phyloP scores from a whole-genome alignment of 1,139 yeast species.

The Nakaseomyces sp. region DNA sequence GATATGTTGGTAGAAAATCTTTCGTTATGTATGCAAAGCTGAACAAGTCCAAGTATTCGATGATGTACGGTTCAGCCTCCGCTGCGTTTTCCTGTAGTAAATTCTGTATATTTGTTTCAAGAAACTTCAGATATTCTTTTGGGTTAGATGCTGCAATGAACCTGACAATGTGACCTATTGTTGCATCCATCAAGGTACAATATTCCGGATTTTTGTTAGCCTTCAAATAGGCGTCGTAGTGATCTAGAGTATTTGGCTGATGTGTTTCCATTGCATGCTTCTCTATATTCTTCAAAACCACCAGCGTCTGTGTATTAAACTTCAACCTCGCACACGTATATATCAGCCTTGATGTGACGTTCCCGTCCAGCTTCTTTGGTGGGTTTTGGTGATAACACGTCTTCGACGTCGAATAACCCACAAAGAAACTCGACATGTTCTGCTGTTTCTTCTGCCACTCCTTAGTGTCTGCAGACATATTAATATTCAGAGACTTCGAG shows the following conservation, averaged over 20 bases:
- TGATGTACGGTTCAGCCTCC: conserved; percentile 7
- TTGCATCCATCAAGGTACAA: conserved; percentile 19
- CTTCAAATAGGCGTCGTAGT: conserved; percentile 14
- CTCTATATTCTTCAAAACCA: conserved; percentile 20
- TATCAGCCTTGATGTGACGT: conserved; percentile 19
- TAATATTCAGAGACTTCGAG: conserved; percentile 5
- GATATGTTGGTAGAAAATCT: conserved; percentile 15
- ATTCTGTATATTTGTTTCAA: conserved; percentile 16
- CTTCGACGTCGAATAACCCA: conserved; percentile 24
- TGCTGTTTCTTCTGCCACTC: conserved; percentile 14
- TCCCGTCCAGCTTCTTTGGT: conserved; percentile 19
- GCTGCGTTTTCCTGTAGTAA: conserved; percentile 13
- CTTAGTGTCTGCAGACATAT: not conserved
- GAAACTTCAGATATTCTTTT: conserved; percentile 19
- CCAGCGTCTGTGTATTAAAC: conserved; percentile 19
- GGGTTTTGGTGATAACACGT: conserved; percentile 21
- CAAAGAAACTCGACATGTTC: conserved; percentile 15
- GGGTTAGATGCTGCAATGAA: conserved; percentile 29
- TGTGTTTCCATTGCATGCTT: conserved; percentile 10
- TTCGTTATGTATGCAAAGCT: conserved; percentile 22
- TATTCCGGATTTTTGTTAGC: conserved; percentile 12
- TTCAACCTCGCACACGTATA: conserved; percentile 18
- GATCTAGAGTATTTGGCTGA: conserved; percentile 16
- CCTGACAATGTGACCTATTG: conserved; percentile 22
- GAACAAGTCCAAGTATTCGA: conserved; percentile 24